Evolutionary conservation across 1,139 yeast species (phyloP).

Genomic region (Saccharomyces hybrid): DNA sequence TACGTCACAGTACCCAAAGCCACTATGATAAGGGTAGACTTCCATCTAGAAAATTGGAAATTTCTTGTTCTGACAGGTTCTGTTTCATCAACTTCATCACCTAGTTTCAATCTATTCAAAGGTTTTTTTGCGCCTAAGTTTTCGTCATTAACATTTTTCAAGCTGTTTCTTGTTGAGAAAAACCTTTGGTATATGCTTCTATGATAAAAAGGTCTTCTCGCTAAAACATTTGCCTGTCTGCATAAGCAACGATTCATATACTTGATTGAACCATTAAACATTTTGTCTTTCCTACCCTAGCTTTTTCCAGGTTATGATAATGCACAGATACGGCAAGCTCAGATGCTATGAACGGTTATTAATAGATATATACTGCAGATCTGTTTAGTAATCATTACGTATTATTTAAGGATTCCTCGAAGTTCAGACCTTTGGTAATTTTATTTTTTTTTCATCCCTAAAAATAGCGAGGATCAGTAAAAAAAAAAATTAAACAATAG

Average conservation of each 20-base stretch:
- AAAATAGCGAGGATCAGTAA: not conserved
- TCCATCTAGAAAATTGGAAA: constrained; percentile 7
- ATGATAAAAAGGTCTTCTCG: not conserved
- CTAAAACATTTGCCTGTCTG: not conserved
- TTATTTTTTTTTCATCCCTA: not conserved
- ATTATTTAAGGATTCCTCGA: not conserved
- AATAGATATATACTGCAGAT: not conserved
- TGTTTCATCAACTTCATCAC: not conserved
- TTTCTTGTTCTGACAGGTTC: not conserved
- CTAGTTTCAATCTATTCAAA: not conserved
- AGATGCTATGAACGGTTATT: not conserved
- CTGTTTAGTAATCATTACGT: not conserved
- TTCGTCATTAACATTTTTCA: not conserved
- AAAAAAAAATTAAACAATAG: not conserved
- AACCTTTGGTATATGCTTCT: not conserved
- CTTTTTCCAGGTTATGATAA: not conserved
- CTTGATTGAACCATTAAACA: not conserved
- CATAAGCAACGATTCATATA: not conserved
- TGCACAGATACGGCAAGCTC: not conserved
- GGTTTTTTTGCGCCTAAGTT: not conserved
- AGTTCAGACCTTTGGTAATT: not conserved
- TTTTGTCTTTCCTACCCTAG: not conserved
- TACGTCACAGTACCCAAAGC: constrained; percentile 6
- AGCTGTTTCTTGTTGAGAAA: not conserved
- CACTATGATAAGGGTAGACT: constrained; percentile 4